Evolutionary conservation across 192 early-diverging fungal genomes (phyloP).

Genomic region (Rhizoclosmatium globosum): DNA sequence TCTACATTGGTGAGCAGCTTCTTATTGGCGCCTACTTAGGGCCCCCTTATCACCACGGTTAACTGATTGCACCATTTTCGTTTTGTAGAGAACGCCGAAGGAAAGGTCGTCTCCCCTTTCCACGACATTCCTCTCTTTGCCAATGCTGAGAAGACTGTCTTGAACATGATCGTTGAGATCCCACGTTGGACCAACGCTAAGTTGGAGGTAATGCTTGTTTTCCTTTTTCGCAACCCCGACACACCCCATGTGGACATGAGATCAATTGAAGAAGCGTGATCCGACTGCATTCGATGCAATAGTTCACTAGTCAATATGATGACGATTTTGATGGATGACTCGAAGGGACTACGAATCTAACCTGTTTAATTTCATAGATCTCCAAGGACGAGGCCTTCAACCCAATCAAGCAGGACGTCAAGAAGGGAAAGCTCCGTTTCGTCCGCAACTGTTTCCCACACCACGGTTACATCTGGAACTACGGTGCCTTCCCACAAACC

Average conservation of each 20-base stretch:
- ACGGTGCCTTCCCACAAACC: constrained; percentile 98
- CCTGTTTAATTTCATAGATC: constrained; percentile 62
- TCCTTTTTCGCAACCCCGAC: constrained; percentile 1
- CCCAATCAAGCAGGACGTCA: constrained; percentile 98
- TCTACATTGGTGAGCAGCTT: constrained; percentile 80
- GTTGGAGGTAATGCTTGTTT: constrained; percentile 75
- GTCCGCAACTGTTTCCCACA: constrained; percentile 99
- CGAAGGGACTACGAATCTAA: no score
- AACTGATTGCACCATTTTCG: not conserved
- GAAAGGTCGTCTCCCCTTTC: constrained; percentile 90
- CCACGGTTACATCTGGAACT: constrained; percentile 99
- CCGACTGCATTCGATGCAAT: not conserved
- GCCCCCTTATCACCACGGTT: not conserved
- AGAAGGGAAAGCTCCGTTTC: constrained; percentile 99
- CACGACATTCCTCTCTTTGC: constrained; percentile 98
- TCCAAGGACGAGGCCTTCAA: constrained; percentile 96
- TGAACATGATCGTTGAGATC: constrained; percentile 99
- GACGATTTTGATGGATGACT: no score
- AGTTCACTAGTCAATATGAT: no score
- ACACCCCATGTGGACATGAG: not conserved
- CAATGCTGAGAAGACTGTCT: constrained; percentile 87
- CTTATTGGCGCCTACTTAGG: not conserved
- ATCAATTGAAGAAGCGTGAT: constrained; percentile 11
- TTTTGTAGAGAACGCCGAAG: constrained; percentile 62
- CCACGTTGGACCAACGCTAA: constrained; percentile 99